Base-by-base conservation (phyloP, 805 yeast genomes). In the Yamadazyma insecticola region DNA sequence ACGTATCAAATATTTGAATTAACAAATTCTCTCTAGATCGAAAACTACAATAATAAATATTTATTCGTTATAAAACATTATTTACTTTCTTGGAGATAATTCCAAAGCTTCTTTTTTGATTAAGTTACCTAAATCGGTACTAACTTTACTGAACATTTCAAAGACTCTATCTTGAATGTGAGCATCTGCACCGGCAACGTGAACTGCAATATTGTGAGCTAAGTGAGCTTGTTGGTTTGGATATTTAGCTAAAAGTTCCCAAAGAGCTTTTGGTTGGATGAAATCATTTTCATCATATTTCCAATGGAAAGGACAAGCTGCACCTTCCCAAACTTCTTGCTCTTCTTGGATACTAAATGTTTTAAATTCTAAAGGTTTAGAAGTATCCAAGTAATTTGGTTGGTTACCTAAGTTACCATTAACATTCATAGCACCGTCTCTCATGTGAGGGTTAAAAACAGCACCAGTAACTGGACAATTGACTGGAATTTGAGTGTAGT, bases 271-370 rank as follows among this genome's bases (percentile, higher is more conserved):
- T 30, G 96, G 82, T 66, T 89, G 96, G 41, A 60, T 72, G 57
- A 64, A 89, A 63, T 89, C 96, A 10, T 29, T 32, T 30, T 78
- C 81, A 16, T 72, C 63, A 33, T 74, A 74, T 35, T 73, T 71
- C 96, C 96, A 88, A 65, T 87, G 92, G 77, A 74, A 84, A 43
- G 90, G 86, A 40, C 79, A 64, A 28, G 92, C 92, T 33, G 87
- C 75, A 36, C 92, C 92, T 35, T 66, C 63, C 92, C 92, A 85
- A 39, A 76, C 72, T 63, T 84, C 94, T 60, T 81, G 89, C 46
- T 77, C 76, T 49, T 73, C 71, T 55, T 78, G 82, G 29, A 72
- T 52, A 42, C 64, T 67, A 44, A 67, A 54, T 25, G 50, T 42
- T 41, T 58, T 57, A 51, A 66, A 72, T 49, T 69, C 68, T 30